Evolutionary conservation across 129 eudicot genomes (phyloP).

Genomic region (Erigeron canadensis): DNA sequence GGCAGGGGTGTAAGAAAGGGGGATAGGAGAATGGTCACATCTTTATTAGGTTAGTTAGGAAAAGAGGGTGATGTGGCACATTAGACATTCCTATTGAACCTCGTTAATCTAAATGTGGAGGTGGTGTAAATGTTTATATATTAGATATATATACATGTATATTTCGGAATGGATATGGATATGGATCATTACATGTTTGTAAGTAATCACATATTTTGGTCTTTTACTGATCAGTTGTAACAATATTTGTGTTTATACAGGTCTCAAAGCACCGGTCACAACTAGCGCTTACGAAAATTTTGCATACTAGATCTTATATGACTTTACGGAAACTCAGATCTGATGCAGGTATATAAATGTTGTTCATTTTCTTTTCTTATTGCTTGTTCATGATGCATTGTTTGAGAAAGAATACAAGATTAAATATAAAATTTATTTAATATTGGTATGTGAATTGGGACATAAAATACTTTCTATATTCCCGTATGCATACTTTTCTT

Average conservation of each 20-base stretch:
- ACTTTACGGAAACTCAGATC: constrained; percentile 38
- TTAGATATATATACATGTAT: background rate
- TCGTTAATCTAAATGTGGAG: background rate
- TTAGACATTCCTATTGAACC: too few species aligned
- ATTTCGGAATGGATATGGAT: too few species aligned
- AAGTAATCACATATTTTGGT: background rate
- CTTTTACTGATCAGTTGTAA: background rate
- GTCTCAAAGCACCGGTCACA: constrained; percentile 52
- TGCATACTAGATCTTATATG: constrained; percentile 43
- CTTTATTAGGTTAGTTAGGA: too few species aligned
- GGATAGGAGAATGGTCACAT: too few species aligned
- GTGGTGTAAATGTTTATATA: background rate
- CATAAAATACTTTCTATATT: too few species aligned
- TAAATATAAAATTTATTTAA: background rate
- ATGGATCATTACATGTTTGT: too few species aligned
- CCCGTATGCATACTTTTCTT: too few species aligned
- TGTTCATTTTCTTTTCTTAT: constrained; percentile 6
- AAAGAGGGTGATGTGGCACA: too few species aligned
- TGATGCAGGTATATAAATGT: constrained; percentile 41
- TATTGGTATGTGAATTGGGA: background rate
- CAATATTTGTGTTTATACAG: constrained; percentile 35
- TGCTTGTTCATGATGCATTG: too few species aligned
- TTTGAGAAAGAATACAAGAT: too few species aligned
- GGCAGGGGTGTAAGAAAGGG: too few species aligned
- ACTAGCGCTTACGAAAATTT: constrained; percentile 39